Evolutionary conservation across 2,329 filamentous ascomycete species (phyloP), one percentile per base, ranked within the genome.

Genomic region (Cladophialophora yegresii): DNA sequence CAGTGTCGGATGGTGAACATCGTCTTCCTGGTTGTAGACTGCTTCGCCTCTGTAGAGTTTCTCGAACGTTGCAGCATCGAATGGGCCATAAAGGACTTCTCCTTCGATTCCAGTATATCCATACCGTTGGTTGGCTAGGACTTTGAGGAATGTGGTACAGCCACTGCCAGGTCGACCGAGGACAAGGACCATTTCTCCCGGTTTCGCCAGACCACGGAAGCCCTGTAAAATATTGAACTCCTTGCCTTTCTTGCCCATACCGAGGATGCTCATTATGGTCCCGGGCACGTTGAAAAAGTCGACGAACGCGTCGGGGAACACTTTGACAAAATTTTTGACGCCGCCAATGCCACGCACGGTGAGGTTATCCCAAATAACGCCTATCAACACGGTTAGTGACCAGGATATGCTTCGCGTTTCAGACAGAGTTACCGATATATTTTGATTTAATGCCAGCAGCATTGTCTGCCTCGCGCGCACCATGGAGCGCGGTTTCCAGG

Each of bases 161-260:
- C 88, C 88, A 0, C 85, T 87, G 0, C 91, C 91, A 0, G 91
- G 91, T 67, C 87, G 85, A 23, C 91, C 91, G 6, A 96, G 81
- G 0, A 96, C 91, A 1, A 96, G 81, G 0, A 93, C 84, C 92
- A 96, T 96, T 80, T 96, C 92, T 0, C 92, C 93, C 0, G 91
- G 90, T 68, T 88, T 87, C 62, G 87, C 85, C 0, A 90, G 82
- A 33, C 89, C 78, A 32, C 70, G 71, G 78, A 93, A 95, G 68
- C 85, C 81, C 66, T 91, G 83, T 26, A 96, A 78, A 53, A 96
- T 87, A 5, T 91, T 88, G 47, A 88, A 84, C 74, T 96, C 89
- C 33, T 80, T 81, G 1, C 87, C 87, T 74, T 90, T 90, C 62
- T 85, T 85, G 0, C 87, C 86, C 16, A 87, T 72, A 0, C 90